phyloP scores from a whole-genome alignment of 140 eudicot genomes.

The Artemisia princeps region DNA sequence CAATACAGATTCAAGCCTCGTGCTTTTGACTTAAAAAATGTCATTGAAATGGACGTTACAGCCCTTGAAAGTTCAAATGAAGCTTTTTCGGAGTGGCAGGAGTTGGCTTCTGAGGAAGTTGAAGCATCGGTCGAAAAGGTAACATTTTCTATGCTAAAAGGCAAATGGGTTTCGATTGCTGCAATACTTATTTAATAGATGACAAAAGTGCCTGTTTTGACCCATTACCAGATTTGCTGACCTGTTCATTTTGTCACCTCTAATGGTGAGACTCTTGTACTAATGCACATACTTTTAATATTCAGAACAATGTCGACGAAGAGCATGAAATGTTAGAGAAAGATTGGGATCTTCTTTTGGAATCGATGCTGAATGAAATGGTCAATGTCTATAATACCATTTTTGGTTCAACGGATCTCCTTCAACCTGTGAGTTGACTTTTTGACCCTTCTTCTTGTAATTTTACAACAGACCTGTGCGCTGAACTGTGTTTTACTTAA shows the following conservation, averaged over 20 bases:
- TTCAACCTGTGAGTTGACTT: slow-evolving; percentile 44
- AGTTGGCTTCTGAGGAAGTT: slow-evolving; percentile 49
- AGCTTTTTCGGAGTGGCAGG: slow-evolving; percentile 77
- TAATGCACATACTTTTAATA: slow-evolving; percentile 12
- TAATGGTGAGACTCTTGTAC: background rate
- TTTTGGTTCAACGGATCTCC: slow-evolving; percentile 71
- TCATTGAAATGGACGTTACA: slow-evolving; percentile 59
- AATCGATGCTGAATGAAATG: slow-evolving; percentile 47
- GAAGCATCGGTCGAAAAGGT: slow-evolving; percentile 51
- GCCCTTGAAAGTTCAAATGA: slow-evolving; percentile 41
- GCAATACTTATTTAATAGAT: no score
- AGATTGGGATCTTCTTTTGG: slow-evolving; percentile 52
- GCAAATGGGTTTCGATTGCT: no score
- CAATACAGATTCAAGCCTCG: slow-evolving; percentile 69
- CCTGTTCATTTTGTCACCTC: no score
- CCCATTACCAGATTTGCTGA: no score
- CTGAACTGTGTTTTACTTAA: slow-evolving; percentile 19
- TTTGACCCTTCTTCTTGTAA: background rate
- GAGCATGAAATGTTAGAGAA: slow-evolving; percentile 39
- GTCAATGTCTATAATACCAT: slow-evolving; percentile 46
- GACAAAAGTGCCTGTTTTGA: no score
- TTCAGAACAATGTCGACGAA: slow-evolving; percentile 42
- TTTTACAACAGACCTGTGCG: background rate
- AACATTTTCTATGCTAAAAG: background rate
- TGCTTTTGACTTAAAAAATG: slow-evolving; percentile 55